Conservation (phyloP, 345 rosid genomes). For the Rhodamnia argentea region DNA sequence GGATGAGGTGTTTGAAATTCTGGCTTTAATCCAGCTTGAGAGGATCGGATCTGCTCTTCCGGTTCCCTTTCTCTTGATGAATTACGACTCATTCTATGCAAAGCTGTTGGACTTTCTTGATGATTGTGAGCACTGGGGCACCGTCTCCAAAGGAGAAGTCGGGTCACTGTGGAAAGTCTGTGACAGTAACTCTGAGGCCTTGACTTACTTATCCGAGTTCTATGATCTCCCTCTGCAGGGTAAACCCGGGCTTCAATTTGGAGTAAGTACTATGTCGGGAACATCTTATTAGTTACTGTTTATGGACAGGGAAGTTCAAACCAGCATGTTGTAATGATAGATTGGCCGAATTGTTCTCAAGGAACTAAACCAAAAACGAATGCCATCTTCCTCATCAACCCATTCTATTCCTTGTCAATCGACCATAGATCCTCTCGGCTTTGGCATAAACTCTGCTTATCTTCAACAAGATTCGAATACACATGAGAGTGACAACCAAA, state of each 20-base stretch:
- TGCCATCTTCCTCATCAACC: not conserved
- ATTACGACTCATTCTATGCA: slow-evolving; percentile 62
- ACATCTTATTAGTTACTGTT: not conserved
- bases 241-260: not conserved
- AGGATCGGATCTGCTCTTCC: slow-evolving; percentile 72
- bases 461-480: not conserved
- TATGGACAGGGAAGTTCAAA: not conserved
- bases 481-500: not conserved
- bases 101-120: slow-evolving; percentile 75
- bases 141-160: slow-evolving; percentile 64
- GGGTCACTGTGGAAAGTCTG: slow-evolving; percentile 76
- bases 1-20: slow-evolving; percentile 80
- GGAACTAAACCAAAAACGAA: not conserved
- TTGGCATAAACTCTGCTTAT: not conserved
- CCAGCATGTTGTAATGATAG: not conserved
- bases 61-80: slow-evolving; percentile 82
- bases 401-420: not conserved
- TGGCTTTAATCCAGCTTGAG: slow-evolving; percentile 71
- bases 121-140: slow-evolving; percentile 68
- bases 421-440: not conserved
- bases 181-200: slow-evolving; percentile 57
- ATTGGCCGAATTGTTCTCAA: not conserved
- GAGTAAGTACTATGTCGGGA: slow-evolving; percentile 5
- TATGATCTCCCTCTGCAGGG: slow-evolving; percentile 25
- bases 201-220: slow-evolving; percentile 56